phyloP scores from a whole-genome alignment of 1,284 basidiomycete species.

The Ganoderma sp. region DNA sequence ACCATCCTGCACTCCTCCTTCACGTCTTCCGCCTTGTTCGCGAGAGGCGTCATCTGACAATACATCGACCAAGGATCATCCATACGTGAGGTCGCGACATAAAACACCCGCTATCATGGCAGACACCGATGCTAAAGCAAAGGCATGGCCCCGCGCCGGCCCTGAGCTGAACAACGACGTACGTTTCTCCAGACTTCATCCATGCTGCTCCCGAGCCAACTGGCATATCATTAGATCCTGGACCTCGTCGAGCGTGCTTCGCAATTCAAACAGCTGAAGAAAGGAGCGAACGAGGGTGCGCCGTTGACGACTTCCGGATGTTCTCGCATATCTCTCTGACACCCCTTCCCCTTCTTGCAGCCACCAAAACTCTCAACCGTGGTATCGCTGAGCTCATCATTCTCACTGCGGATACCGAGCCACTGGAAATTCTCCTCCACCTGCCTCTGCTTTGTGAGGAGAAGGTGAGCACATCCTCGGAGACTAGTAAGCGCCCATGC shows the following conservation, averaged over 20 bases:
- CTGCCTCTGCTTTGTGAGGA: conserved; percentile 98
- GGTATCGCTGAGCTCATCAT: conserved; percentile 99
- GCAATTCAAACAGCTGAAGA: conserved; percentile 97
- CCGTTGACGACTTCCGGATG: conserved; percentile 13
- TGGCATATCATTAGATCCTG: conserved; percentile 65
- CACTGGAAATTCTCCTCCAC: conserved; percentile 97
- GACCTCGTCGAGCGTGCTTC: conserved; percentile 89
- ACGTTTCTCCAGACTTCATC: conserved; percentile 44
- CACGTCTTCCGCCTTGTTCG: conserved; percentile 31
- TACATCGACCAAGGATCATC: conserved; percentile 74
- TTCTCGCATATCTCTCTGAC: conserved; percentile 8
- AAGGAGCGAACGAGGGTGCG: conserved; percentile 94
- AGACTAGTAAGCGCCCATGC: conserved; percentile 18
- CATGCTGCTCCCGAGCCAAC: conserved; percentile 15
- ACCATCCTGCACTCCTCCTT: conserved; percentile 12
- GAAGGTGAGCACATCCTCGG: conserved; percentile 65
- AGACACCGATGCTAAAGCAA: conserved; percentile 58
- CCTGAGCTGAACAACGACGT: conserved; percentile 94
- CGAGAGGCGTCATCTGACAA: conserved; percentile 27
- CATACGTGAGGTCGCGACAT: conserved; percentile 68
- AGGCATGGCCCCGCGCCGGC: conserved; percentile 94
- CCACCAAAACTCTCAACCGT: conserved; percentile 98
- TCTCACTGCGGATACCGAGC: conserved; percentile 97
- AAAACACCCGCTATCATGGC: conserved; percentile 52
- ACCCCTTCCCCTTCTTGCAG: conserved; percentile 46